Evolutionary conservation across 2,329 filamentous ascomycete genomes (phyloP).

Genomic region (Drechmeria coniospora): DNA sequence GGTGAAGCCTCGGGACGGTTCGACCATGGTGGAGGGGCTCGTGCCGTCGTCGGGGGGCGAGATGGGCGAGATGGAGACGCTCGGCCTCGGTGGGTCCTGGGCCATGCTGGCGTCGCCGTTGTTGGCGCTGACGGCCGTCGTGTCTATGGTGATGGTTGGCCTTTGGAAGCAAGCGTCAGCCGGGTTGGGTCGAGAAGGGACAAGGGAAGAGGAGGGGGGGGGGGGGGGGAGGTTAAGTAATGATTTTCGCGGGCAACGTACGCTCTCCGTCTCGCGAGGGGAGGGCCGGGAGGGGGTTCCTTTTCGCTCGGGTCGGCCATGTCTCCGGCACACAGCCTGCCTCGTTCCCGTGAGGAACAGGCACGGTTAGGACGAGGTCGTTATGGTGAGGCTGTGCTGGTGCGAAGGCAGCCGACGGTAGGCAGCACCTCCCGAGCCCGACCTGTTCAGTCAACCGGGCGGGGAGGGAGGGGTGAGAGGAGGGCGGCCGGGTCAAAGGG

Average conservation of each 20-base stretch:
- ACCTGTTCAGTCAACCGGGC: not conserved
- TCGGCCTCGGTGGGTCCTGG: slow-evolving; percentile 6
- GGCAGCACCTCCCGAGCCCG: slow-evolving; percentile 2
- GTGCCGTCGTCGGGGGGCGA: slow-evolving; percentile 22
- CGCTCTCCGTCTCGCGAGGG: slow-evolving; percentile 19
- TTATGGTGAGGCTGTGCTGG: slow-evolving; percentile 3
- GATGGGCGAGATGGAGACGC: slow-evolving; percentile 16
- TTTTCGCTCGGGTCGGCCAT: slow-evolving; percentile 10
- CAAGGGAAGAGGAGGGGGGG: not conserved
- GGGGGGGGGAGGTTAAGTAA: not conserved
- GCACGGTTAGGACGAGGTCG: slow-evolving; percentile 1
- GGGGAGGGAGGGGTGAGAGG: not conserved
- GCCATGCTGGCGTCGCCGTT: slow-evolving; percentile 14
- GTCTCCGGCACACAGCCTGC: slow-evolving; percentile 6
- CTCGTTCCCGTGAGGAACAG: slow-evolving; percentile 3
- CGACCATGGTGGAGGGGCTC: slow-evolving; percentile 23
- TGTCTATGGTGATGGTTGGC: slow-evolving; percentile 40
- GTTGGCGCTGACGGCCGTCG: slow-evolving; percentile 23
- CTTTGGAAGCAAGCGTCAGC: slow-evolving; percentile 15
- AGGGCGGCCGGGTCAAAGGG: not conserved
- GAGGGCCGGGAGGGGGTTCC: slow-evolving; percentile 7
- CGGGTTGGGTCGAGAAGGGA: no score
- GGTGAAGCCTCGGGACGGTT: slow-evolving; percentile 14
- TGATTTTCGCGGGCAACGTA: slow-evolving; percentile 11
- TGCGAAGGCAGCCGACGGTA: not conserved